These are phyloP conservation scores for Gnomoniopsis smithogilvyi DNA, from an alignment of 2,329 filamentous ascomycete species.

Conservation along the genomic window DNA sequence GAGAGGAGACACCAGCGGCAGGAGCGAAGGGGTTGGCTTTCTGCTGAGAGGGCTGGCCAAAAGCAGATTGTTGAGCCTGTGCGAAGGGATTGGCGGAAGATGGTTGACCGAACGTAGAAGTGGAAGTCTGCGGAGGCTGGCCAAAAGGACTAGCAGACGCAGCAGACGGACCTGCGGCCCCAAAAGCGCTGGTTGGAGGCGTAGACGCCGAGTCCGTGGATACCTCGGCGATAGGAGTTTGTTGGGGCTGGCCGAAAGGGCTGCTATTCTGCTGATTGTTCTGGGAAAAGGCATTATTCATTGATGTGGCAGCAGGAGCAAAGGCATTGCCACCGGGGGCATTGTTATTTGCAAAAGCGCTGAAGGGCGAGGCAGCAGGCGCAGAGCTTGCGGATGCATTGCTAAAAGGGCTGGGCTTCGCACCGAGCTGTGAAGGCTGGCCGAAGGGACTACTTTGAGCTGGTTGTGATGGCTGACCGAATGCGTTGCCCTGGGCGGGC, in stretches of 20 bases:
- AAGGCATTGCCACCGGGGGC: slow-evolving; percentile 17
- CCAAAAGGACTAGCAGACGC: slow-evolving; percentile 24
- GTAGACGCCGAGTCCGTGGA: slow-evolving; percentile 14
- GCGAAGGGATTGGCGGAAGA: slow-evolving; percentile 23
- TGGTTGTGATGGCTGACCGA: slow-evolving; percentile 18
- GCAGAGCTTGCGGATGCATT: slow-evolving; percentile 1
- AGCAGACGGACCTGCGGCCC: slow-evolving; percentile 7
- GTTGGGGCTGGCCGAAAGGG: slow-evolving; percentile 18
- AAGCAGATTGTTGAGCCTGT: slow-evolving; percentile 22
- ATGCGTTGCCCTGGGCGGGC: slow-evolving; percentile 4
- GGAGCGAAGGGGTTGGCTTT: slow-evolving; percentile 15
- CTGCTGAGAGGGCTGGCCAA: slow-evolving; percentile 25
- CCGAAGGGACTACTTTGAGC: slow-evolving; percentile 29
- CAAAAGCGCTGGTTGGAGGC: slow-evolving; percentile 22
- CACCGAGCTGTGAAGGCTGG: slow-evolving; percentile 32
- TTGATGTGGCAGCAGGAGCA: slow-evolving; percentile 7
- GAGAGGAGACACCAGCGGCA: slow-evolving; percentile 1
- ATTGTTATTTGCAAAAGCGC: slow-evolving; percentile 5
- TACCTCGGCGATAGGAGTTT: slow-evolving; percentile 13
- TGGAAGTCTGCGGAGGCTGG: slow-evolving; percentile 21
- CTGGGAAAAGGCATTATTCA: slow-evolving; percentile 8
- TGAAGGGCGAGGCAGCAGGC: slow-evolving; percentile 23
- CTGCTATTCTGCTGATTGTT: slow-evolving; percentile 20
- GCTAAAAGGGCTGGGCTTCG: slow-evolving; percentile 29
- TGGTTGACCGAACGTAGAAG: background rate